phyloP scores from a whole-genome alignment of 2,329 filamentous ascomycete species.

The Aspergillus fijiensis region DNA sequence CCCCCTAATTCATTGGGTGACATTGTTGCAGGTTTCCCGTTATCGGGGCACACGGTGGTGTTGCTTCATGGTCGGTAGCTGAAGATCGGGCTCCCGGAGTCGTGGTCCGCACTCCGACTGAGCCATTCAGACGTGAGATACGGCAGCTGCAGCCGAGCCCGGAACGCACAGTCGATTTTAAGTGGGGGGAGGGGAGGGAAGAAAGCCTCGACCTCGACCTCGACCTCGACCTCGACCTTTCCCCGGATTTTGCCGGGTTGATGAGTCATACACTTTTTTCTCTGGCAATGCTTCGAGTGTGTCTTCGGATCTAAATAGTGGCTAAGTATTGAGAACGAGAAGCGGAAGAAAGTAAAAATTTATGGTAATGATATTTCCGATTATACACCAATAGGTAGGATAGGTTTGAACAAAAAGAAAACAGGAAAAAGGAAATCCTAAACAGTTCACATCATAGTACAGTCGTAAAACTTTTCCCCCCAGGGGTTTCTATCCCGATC shows the following conservation, averaged over 20 bases:
- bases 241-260: background rate
- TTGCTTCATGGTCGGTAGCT: too few relatives aligned
- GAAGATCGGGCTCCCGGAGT: too few relatives aligned
- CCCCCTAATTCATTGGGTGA: too few relatives aligned
- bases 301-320: too few relatives aligned
- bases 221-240: background rate
- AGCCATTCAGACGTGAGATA: too few relatives aligned
- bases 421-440: background rate
- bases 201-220: background rate
- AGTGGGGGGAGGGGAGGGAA: too few relatives aligned
- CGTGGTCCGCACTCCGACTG: too few relatives aligned
- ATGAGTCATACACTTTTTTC: background rate
- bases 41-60: too few relatives aligned
- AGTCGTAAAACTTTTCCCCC: slow-evolving; percentile 36
- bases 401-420: slow-evolving; percentile 14
- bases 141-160: background rate
- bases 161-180: background rate
- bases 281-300: background rate
- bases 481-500: slow-evolving; percentile 21
- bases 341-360: background rate
- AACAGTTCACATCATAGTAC: slow-evolving; percentile 32
- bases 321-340: background rate
- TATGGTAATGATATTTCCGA: slow-evolving; percentile 9
- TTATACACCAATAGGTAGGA: slow-evolving; percentile 11
- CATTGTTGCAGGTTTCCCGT: too few relatives aligned